phyloP scores from a whole-genome alignment of 2,329 filamentous ascomycete genomes.

The Fusarium caatingaense region DNA sequence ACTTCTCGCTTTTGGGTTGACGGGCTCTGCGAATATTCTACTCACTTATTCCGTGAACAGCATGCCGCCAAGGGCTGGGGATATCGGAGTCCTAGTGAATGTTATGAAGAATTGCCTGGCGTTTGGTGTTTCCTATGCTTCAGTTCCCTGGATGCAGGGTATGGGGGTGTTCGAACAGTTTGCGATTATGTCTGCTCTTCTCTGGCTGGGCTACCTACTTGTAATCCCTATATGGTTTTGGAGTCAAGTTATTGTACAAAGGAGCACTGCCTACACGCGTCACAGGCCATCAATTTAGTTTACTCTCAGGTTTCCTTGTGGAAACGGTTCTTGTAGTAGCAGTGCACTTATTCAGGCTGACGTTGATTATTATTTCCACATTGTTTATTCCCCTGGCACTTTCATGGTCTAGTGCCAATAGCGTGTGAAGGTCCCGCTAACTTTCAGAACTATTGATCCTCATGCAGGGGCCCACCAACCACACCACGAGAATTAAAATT shows the following conservation, averaged over 20 bases:
- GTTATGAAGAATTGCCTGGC: conserved; percentile 13
- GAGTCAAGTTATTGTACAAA: neutral
- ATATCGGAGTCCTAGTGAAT: conserved; percentile 13
- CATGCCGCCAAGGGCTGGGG: conserved; percentile 5
- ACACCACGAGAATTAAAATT: neutral
- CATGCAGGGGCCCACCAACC: conserved; percentile 4
- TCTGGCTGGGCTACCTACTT: neutral
- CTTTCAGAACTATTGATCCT: conserved; percentile 3
- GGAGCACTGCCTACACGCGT: neutral
- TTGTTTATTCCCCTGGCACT: neutral
- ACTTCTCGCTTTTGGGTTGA: conserved; percentile 6
- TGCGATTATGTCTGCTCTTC: neutral
- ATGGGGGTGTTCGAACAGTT: conserved; percentile 2
- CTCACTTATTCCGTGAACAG: conserved; percentile 9
- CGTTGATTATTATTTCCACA: neutral
- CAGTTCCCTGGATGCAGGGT: neutral
- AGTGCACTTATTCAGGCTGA: neutral
- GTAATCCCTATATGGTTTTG: conserved; percentile 2
- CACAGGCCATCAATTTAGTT: neutral
- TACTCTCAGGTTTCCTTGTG: neutral
- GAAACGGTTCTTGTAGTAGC: neutral
- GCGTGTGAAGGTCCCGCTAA: neutral
- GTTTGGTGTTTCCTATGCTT: conserved; percentile 11
- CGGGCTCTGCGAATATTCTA: conserved; percentile 7
- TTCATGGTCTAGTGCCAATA: neutral